A percentile compares a stretch with the other conserved stretches of the same genome.
Conservation (phyloP, 148 eudicot species). For the Vaccinium corymbosum region DNA sequence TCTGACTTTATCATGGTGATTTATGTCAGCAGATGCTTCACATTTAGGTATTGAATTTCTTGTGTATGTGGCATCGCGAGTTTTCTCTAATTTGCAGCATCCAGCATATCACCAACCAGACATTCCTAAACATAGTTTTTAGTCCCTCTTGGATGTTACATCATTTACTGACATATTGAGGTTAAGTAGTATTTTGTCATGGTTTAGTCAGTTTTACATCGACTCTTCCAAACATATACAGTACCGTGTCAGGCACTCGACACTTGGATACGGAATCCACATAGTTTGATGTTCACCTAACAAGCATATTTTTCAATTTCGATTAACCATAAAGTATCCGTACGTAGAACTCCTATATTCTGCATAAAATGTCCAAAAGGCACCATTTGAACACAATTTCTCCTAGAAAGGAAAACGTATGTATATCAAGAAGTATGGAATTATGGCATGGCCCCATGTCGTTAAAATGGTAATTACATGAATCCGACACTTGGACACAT, state of each 20-base stretch:
- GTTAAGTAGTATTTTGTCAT: background rate
- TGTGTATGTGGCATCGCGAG: background rate
- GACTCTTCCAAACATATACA: background rate
- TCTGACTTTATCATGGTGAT: background rate
- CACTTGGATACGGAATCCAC: background rate
- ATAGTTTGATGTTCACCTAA: background rate
- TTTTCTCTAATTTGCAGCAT: background rate
- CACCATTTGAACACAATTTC: background rate
- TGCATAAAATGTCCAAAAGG: background rate
- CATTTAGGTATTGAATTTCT: background rate
- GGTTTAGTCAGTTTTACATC: background rate
- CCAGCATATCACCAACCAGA: background rate
- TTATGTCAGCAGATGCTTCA: background rate
- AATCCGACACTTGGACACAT: background rate
- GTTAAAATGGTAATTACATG: background rate
- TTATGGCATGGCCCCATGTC: background rate
- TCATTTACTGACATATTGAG: background rate
- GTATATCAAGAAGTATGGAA: background rate
- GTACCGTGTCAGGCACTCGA: background rate
- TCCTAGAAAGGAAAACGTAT: background rate
- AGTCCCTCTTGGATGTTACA: background rate
- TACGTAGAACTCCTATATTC: background rate
- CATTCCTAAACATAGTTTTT: background rate
- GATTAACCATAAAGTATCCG: background rate
- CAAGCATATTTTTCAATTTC: background rate